A percentile compares a stretch with the other conserved stretches of the same genome.
Conservation (phyloP, 345 rosid genomes). For the Cardamine resedifolia region DNA sequence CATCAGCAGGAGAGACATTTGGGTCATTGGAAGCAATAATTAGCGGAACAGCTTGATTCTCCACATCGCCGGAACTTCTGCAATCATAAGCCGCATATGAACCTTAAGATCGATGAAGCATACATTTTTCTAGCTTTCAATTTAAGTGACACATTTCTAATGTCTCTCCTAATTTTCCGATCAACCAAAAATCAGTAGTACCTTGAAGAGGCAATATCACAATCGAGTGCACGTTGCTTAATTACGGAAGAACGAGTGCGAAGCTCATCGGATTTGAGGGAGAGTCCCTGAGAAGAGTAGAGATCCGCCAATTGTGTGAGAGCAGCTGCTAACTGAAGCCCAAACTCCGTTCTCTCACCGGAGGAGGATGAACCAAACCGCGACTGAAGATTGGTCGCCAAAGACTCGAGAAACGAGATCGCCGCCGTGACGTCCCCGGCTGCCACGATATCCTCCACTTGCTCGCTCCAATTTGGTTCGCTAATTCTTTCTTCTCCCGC, state of each 20-base stretch:
- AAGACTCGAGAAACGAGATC: conserved; percentile 66
- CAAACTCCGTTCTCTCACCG: conserved; percentile 30
- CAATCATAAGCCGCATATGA: background rate
- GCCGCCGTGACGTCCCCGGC: conserved; percentile 61
- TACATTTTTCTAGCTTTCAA: background rate
- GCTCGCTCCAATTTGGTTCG: conserved; percentile 71
- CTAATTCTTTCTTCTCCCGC: background rate
- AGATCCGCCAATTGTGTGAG: conserved; percentile 62
- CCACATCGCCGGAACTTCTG: conserved; percentile 39
- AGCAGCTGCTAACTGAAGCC: conserved; percentile 61
- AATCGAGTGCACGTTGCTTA: conserved; percentile 42
- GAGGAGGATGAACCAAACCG: conserved; percentile 27
- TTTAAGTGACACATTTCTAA: background rate
- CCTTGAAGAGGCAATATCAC: conserved; percentile 40
- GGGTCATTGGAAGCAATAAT: conserved; percentile 4
- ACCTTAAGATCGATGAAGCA: conserved; percentile 16
- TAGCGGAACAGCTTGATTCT: no score
- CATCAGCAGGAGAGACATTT: conserved; percentile 35
- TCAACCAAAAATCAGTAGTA: conserved; percentile 34
- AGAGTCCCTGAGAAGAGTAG: conserved; percentile 68
- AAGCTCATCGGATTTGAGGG: conserved; percentile 74
- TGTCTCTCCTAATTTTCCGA: background rate
- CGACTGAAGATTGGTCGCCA: conserved; percentile 44
- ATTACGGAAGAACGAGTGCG: conserved; percentile 59
- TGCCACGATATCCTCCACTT: conserved; percentile 71